These are phyloP conservation scores for Collybia mongolica DNA, from an alignment of 768 basidiomycete genomes.

Conservation along the genomic window DNA sequence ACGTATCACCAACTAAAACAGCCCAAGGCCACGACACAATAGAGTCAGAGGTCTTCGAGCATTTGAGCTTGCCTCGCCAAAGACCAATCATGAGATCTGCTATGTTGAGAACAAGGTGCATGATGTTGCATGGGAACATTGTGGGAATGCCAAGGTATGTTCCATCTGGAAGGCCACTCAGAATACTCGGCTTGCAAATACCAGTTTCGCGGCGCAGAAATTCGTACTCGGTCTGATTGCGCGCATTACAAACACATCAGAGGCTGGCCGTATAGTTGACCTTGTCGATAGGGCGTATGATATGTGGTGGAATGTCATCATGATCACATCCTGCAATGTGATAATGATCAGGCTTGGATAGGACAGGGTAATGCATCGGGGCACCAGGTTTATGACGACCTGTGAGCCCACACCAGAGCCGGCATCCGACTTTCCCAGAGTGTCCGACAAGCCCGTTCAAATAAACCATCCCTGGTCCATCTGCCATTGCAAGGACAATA, in stretches of 20 bases:
- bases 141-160: slow-evolving; percentile 24
- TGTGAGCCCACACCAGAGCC: slow-evolving; percentile 14
- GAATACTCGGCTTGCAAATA: slow-evolving; percentile 33
- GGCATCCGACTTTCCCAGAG: slow-evolving; percentile 17
- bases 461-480: slow-evolving; percentile 20
- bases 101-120: slow-evolving; percentile 41
- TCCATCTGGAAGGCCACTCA: slow-evolving; percentile 22
- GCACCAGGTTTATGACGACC: slow-evolving; percentile 17
- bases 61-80: slow-evolving; percentile 28
- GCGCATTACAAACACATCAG: slow-evolving; percentile 5
- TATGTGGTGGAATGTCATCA: slow-evolving; percentile 9
- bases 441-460: slow-evolving; percentile 26
- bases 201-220: slow-evolving; percentile 23
- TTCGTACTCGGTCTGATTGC: slow-evolving; percentile 17
- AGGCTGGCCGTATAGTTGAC: slow-evolving; percentile 11
- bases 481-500: slow-evolving; percentile 18
- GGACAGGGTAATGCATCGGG: slow-evolving; percentile 19
- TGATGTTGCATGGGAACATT: slow-evolving; percentile 32
- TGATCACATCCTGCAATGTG: slow-evolving; percentile 19
- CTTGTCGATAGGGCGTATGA: slow-evolving; percentile 2
- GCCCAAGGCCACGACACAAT: slow-evolving; percentile 27
- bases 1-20: slow-evolving; percentile 22
- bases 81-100: slow-evolving; percentile 32
- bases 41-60: slow-evolving; percentile 12
- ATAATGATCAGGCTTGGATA: slow-evolving; percentile 17